Evolutionary conservation across 495 filamentous ascomycete genomes (phyloP), one percentile per base, ranked within the genome.

Genomic region (Lindgomyces ingoldianus): DNA sequence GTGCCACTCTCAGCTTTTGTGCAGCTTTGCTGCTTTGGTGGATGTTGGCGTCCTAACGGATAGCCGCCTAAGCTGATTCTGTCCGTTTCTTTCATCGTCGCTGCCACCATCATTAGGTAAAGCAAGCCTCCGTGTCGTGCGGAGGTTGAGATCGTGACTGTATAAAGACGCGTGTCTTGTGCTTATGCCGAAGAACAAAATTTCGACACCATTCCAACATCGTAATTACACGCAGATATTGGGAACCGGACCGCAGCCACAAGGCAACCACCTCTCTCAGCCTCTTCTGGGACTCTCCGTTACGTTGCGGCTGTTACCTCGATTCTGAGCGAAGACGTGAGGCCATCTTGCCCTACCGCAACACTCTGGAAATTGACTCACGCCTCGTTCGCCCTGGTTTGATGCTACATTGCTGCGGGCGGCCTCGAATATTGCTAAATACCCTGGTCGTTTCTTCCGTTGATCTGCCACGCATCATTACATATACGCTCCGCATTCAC

Each of bases 1-100:
- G 57, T 61, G 57, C 57, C 47, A 3, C 57, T 26, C 18, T 52
- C 46, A 51, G 46, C 10, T 10, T 6, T 21, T 10, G 24, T 21
- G 29, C 45, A 24, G 18, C 44, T 10, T 25, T 18, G 21, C 29
- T 14, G 12, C 6, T 45, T 39, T 29, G 51, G 18, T 61, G 51
- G 46, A 18, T 1, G 41, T 25, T 9, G 47, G 56, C 39, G 41
- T 10, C 22, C 56, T 12, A 16, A 24, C 3, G 10, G 16, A 26
- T 29, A 18, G 16, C 42, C 42, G 24, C 22, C 44, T 47, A 27
- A 16, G 24, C 21, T 60, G 25, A 22, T 25, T 29, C 29, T 16
- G 11, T 9, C 25, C 10, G 16, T 16, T 52, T 52, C 16, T 11
- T 14, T 14, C 3, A 14, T 24, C 22, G 49, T 3, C 18, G 9